Evolutionary conservation across 2,329 filamentous ascomycete species (phyloP).

Genomic region (Fusarium sacchari): DNA sequence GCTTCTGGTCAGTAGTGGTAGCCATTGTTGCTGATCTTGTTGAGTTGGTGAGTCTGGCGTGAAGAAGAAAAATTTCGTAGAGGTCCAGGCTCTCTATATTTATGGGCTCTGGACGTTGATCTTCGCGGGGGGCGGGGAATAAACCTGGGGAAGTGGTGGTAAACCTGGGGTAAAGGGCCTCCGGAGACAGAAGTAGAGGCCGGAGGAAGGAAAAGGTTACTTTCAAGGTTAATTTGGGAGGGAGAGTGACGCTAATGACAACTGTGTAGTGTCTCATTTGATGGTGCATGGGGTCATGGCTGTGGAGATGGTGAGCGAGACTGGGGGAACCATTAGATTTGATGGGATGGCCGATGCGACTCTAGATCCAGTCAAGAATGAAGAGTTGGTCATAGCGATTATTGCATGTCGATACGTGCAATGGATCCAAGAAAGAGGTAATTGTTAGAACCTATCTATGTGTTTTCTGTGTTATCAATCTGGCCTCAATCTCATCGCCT

Average conservation of each 20-base stretch:
- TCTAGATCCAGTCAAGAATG: background rate
- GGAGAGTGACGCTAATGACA: constrained; percentile 1
- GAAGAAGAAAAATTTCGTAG: background rate
- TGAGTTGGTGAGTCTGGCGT: background rate
- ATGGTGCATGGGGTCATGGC: background rate
- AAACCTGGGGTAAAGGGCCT: constrained; percentile 13
- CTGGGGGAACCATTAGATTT: background rate
- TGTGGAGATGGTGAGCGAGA: constrained; percentile 17
- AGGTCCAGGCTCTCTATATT: constrained; percentile 23
- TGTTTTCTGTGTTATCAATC: no score
- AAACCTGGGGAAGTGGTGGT: constrained; percentile 22
- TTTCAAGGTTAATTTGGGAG: background rate
- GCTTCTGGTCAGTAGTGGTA: constrained; percentile 5
- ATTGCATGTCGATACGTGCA: background rate
- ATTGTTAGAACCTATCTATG: no score
- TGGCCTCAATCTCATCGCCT: background rate
- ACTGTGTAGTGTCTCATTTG: constrained; percentile 8
- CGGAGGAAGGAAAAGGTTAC: constrained; percentile 7
- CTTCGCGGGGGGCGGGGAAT: constrained; percentile 29
- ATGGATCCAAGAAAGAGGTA: background rate
- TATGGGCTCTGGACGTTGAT: constrained; percentile 19
- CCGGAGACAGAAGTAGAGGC: constrained; percentile 33
- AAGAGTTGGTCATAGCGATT: background rate
- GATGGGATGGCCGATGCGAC: background rate
- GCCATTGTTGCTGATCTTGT: constrained; percentile 5